phyloP scores from a whole-genome alignment of 345 rosid genomes.

The Citrus glauca region DNA sequence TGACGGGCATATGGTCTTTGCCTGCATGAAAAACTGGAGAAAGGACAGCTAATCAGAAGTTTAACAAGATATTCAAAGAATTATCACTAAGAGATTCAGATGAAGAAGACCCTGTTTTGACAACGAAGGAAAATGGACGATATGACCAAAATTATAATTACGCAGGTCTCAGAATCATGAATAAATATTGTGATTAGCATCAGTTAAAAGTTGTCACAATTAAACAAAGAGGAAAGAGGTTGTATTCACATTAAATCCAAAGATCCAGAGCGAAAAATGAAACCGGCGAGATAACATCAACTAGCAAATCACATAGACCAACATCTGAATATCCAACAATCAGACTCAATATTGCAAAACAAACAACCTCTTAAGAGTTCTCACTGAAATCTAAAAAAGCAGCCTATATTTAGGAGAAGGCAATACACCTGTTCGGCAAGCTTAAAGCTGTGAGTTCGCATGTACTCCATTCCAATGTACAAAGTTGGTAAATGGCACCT shows the following conservation, averaged over 20 bases:
- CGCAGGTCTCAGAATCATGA: background rate
- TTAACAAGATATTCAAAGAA: background rate
- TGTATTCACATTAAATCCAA: background rate
- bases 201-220: background rate
- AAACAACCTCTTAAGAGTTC: background rate
- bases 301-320: background rate
- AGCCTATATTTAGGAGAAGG: slow-evolving; percentile 4
- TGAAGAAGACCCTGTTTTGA: background rate
- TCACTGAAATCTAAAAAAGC: background rate
- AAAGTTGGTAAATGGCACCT: slow-evolving; percentile 97
- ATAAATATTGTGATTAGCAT: background rate
- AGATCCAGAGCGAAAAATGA: background rate
- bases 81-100: background rate
- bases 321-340: background rate
- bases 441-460: slow-evolving; percentile 95
- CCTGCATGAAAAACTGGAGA: slow-evolving; percentile 88
- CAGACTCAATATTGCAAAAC: background rate
- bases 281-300: background rate
- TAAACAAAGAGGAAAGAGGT: background rate
- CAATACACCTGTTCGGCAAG: slow-evolving; percentile 89
- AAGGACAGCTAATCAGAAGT: slow-evolving; percentile 12
- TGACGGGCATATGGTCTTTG: slow-evolving; percentile 80
- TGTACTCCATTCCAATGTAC: slow-evolving; percentile 98
- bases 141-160: background rate
- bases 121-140: background rate